Evolutionary conservation across 257 asterid species (phyloP), one percentile per base, ranked within the genome.

Genomic region (Petunia secreta): DNA sequence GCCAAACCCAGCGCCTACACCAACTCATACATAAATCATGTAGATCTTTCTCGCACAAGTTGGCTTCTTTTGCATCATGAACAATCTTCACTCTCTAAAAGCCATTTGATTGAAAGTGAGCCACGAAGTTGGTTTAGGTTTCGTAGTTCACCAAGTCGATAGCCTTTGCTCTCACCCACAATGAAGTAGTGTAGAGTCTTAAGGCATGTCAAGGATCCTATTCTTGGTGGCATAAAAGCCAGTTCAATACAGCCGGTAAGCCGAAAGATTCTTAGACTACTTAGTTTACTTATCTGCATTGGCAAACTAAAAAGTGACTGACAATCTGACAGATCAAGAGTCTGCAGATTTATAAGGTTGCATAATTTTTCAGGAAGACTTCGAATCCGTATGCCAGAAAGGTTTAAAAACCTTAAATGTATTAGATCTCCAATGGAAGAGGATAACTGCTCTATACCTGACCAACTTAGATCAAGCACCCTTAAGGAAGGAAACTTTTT

Each of bases 101-200:
- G 59, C 68, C n/a, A 55, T 10, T 6, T 14, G 64, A 87, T 69
- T n/a, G 43, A 3, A 15, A 87, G 80, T 2, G 37, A 5, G 34
- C 87, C 87, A 6, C 63, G 14, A 4, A 84, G 86, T n/a, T n/a
- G n/a, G 44, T 87, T 74, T 79, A 87, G 77, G 2, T 14, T 44
- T 53, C 67, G 58, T 34, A 85, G 77, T 73, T 85, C 88, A 65
- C 69, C 69, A 39, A 85, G 71, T 38, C 63, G 82, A 62, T 66
- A 79, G 14, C 78, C 84, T 68, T 41, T 78, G 16, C 46, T 48
- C 10, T 74, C 16, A 66, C 83, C 87, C 55, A 87, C 86, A n/a
- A 84, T 9, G 55, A 85, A 83, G 71, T 37, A 11, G 39, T 68
- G 52, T 80, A 87, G 66, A 52, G 88, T 75, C 63, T 73, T 79